Evolutionary conservation across 768 basidiomycete species (phyloP), one percentile per base, ranked within the genome.

Genomic region (Solioccasus polychromus): DNA sequence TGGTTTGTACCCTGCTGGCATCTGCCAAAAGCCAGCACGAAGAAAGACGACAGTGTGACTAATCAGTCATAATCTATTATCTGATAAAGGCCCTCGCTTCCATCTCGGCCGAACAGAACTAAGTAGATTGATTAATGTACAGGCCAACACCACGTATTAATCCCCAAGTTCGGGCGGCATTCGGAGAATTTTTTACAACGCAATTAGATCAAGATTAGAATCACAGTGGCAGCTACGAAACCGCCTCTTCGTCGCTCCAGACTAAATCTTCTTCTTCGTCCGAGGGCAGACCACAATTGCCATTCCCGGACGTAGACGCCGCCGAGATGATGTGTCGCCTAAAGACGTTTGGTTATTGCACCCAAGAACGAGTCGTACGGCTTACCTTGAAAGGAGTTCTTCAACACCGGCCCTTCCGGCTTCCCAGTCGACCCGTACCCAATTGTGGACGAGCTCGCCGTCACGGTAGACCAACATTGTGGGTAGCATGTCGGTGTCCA

Each of bases 401-500:
- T 87, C 83, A 0, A 90, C 58, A 20, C 82, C 85, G n/a, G 74
- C 75, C 26, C 68, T 58, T 11, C 81, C 82, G 0, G 84, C 86
- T 62, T 88, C 88, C 89, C 88, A 91, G 61, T 92, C 88, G 4
- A 91, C 88, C 20, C 89, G 74, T 8, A 92, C 85, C 89, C 89
- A 92, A 39, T 87, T 88, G 55, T 88, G 78, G n/a, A 89, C 79
- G n/a, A 92, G 77, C 50, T 88, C 80, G 15, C 89, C 88, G 46
- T 78, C 81, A 15, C 81, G 83, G 55, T 91, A 91, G 4, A 87
- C 85, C 11, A 89, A 74, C 59, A 89, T 62, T 2, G 88, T 89
- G 0, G 88, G 88, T 22, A 90, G 72, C 74, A 90, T 79, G 60
- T 90, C 88, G 4, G 82, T 76, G 55, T 90, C 88, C 32, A 89